These are phyloP conservation scores for Sporothrix inflata DNA, from an alignment of 2,329 filamentous ascomycete genomes.

Conservation along the genomic window DNA sequence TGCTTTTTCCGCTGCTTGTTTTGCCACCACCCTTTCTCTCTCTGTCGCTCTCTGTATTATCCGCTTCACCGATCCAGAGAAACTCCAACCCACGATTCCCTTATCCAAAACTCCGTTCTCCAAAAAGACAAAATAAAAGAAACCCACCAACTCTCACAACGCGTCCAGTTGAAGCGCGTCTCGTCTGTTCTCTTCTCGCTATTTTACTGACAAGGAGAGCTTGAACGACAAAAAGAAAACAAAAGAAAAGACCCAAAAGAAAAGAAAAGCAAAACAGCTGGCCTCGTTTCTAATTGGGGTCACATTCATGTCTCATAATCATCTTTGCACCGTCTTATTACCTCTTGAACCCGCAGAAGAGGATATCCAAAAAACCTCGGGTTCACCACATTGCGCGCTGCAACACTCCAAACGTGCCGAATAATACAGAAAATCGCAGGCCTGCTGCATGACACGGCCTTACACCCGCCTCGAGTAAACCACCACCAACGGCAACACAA, in stretches of 20 bases:
- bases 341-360: slow-evolving; percentile 32
- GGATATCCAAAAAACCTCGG: slow-evolving; percentile 22
- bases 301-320: slow-evolving; percentile 31
- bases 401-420: slow-evolving; percentile 1
- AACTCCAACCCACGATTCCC: background rate
- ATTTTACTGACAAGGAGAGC: background rate
- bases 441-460: slow-evolving; percentile 8
- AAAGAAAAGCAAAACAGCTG: background rate
- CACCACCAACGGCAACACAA: background rate
- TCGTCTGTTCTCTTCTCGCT: background rate
- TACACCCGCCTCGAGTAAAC: background rate
- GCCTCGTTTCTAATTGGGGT: slow-evolving; percentile 15
- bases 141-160: background rate
- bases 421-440: background rate
- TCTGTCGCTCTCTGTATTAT: background rate
- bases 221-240: background rate
- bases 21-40: background rate
- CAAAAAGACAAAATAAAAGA: background rate
- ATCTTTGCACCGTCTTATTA: slow-evolving; percentile 6
- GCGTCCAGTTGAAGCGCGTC: slow-evolving; percentile 10
- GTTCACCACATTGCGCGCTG: background rate
- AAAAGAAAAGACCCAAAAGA: background rate
- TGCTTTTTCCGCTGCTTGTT: slow-evolving; percentile 9
- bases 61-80: slow-evolving; percentile 1
- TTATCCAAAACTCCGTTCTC: background rate